Base-by-base conservation (phyloP, 805 yeast species). In the Nakazawaea holstii region DNA sequence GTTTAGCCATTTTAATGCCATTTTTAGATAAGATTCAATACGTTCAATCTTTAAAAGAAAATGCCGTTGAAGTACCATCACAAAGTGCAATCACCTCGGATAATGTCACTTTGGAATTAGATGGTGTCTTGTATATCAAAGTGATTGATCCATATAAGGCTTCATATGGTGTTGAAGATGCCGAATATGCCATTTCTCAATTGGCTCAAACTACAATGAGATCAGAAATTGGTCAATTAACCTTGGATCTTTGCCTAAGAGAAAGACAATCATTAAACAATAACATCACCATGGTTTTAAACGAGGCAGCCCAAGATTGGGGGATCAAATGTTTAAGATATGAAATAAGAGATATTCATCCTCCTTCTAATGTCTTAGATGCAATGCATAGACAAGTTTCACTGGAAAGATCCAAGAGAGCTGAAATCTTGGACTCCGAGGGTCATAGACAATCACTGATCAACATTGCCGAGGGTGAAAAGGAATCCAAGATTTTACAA, bases 351-450 rank as follows among this genome's bases (percentile, higher is more conserved):
- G 96, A 87, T 60, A 87, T 87, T 50, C 90, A 87, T 61, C 96
- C 95, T 1, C 96, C 96, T 2, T 74, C 75, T 33, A 85, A 86
- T 55, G 95, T 87, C 9, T 76, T 87, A 56, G 91, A 84, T 57
- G 94, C 95, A 27, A 88, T 87, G 96, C 95, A 87, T 65, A 78
- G 92, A 61, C 95, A 86, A 65, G 96, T 88, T 24, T 77, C 84
- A 50, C 94, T 95, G 39, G 95, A 88, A 64, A 72, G 96, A 55
- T 81, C 90, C 44, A 88, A 88, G 62, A 73, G 95, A 51, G 95
- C 96, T 2, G 92, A 87, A 63, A 87, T 87, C 54, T 74, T 87
- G 59, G 95, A 87, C 59, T 80, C 89, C 39, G 96, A 87, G 67
- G 96, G 96, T 64, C 79, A 77, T 46, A 77, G 90, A 61, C 89